phyloP scores from a whole-genome alignment of 257 asterid genomes.

The Ilex asprella region DNA sequence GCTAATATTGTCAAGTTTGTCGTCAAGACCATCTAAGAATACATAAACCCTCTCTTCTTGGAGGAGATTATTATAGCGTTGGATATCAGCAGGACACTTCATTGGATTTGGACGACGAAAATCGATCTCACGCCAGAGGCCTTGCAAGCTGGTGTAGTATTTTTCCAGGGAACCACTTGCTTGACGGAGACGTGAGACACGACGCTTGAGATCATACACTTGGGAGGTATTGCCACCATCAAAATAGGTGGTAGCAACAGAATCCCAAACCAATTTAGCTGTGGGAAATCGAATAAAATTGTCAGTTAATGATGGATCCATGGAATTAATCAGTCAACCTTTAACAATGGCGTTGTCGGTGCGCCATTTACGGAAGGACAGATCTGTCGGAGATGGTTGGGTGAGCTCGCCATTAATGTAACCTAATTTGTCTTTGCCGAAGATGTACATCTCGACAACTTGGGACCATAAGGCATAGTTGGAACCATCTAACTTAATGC shows the following conservation, averaged over 20 bases:
- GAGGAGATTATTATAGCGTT: neutral
- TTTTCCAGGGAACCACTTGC: neutral
- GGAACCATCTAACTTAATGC: neutral
- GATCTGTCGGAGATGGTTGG: neutral
- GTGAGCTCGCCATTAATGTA: neutral
- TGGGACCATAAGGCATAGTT: too few species aligned
- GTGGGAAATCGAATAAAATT: neutral
- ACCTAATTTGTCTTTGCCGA: neutral
- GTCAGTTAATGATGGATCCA: neutral
- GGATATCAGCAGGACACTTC: neutral
- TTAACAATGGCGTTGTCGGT: neutral
- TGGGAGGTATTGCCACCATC: neutral
- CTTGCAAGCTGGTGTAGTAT: neutral
- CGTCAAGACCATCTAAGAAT: neutral
- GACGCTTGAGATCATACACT: neutral
- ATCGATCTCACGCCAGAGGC: neutral
- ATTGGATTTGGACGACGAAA: neutral
- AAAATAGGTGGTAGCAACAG: neutral
- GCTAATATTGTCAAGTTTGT: neutral
- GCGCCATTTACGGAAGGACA: neutral
- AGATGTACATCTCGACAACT: too few species aligned
- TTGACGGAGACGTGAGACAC: neutral
- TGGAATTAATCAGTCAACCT: neutral
- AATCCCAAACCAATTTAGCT: neutral
- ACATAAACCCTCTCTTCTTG: neutral